Conservation (phyloP, 768 basidiomycete species). For the Boletus edulis region DNA sequence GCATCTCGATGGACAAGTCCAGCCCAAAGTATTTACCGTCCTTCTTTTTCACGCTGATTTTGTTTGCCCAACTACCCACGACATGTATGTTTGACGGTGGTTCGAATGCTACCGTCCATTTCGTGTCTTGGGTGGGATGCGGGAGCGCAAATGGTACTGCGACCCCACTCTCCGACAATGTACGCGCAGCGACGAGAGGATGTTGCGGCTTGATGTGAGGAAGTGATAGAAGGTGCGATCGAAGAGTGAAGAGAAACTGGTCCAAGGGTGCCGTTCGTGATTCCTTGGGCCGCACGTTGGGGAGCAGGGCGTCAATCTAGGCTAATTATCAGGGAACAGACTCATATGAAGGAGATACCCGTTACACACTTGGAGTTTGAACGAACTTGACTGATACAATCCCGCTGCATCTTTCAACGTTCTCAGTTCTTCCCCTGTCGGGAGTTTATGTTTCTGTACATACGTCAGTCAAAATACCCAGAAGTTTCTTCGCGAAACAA, state of each 20-base stretch:
- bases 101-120: conserved; percentile 87
- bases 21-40: conserved; percentile 65
- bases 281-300: conserved; percentile 65
- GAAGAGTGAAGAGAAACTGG: conserved; percentile 64
- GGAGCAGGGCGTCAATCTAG: conserved; percentile 78
- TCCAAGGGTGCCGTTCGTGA: conserved; percentile 59
- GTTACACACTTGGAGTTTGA: conserved; percentile 72
- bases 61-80: conserved; percentile 86
- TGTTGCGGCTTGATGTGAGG: conserved; percentile 56
- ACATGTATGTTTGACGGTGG: conserved; percentile 73
- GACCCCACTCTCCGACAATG: conserved; percentile 51
- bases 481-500: not conserved
- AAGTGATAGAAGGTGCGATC: conserved; percentile 60
- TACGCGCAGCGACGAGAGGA: conserved; percentile 62
- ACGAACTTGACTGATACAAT: conserved; percentile 73
- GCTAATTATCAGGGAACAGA: conserved; percentile 8
- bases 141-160: conserved; percentile 71
- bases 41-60: conserved; percentile 67
- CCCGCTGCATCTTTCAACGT: conserved; percentile 71
- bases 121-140: conserved; percentile 70
- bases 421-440: conserved; percentile 68
- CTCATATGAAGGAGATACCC: not conserved
- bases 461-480: not conserved
- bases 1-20: conserved; percentile 87
- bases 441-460: conserved; percentile 42